These are phyloP conservation scores for Fusarium sp. DNA, from an alignment of 2,329 filamentous ascomycete species.

Conservation along the genomic window DNA sequence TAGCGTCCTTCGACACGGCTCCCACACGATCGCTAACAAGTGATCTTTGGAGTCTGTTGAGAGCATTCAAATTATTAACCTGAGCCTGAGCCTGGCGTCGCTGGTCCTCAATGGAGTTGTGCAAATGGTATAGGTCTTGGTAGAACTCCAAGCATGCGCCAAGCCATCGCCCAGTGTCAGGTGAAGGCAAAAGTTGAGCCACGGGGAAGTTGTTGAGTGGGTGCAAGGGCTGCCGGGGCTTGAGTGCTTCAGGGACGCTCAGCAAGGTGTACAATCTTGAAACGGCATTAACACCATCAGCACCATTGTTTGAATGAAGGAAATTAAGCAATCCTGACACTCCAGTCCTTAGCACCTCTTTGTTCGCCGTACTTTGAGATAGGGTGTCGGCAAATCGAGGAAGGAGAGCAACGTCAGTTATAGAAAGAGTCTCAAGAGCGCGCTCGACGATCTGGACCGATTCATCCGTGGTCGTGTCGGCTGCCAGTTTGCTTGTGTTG, in stretches of 20 bases:
- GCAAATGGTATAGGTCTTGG: conserved; percentile 57
- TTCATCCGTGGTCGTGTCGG: conserved; percentile 40
- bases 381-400: conserved; percentile 48
- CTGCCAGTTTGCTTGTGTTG: conserved; percentile 52
- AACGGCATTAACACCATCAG: conserved; percentile 49
- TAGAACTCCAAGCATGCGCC: conserved; percentile 64
- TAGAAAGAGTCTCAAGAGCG: conserved; percentile 61
- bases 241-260: conserved; percentile 34
- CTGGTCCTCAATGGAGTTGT: conserved; percentile 57
- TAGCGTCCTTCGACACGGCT: conserved; percentile 70
- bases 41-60: conserved; percentile 72
- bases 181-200: conserved; percentile 57
- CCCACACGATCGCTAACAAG: conserved; percentile 65
- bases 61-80: conserved; percentile 61
- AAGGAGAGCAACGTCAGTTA: conserved; percentile 58
- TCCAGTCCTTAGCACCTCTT: conserved; percentile 15
- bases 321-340: conserved; percentile 48
- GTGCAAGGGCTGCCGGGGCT: conserved; percentile 63
- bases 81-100: conserved; percentile 57
- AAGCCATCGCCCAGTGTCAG: conserved; percentile 59
- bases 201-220: conserved; percentile 68
- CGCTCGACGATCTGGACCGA: conserved; percentile 48
- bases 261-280: conserved; percentile 52
- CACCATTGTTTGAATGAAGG: conserved; percentile 50
- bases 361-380: conserved; percentile 12